A percentile compares a stretch with the other conserved stretches of the same genome.
These are phyloP conservation scores for Nemania sp. DNA, from an alignment of 2,329 filamentous ascomycete species.

Conservation along the genomic window DNA sequence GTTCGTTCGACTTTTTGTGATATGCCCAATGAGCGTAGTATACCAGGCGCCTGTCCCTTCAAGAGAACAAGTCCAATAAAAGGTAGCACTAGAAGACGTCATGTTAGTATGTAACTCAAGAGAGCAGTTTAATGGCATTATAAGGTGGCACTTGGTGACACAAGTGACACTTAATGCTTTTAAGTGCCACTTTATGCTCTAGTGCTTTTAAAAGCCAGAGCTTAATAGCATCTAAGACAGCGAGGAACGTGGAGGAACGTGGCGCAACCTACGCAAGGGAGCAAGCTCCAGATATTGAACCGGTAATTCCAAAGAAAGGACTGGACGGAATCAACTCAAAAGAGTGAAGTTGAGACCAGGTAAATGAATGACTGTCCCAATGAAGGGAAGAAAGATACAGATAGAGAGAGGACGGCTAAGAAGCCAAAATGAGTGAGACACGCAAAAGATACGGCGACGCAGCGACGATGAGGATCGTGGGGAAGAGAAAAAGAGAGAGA, in stretches of 20 bases:
- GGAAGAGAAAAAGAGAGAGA: conserved; percentile 33
- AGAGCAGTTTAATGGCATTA: neutral
- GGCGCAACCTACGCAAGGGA: conserved; percentile 38
- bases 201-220: neutral
- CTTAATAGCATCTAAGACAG: conserved; percentile 9
- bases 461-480: conserved; percentile 44
- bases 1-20: conserved; percentile 24
- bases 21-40: conserved; percentile 28
- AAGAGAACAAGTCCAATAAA: conserved; percentile 25
- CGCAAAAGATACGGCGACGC: conserved; percentile 42
- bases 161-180: neutral
- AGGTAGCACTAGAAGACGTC: conserved; percentile 15
- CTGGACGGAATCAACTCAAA: conserved; percentile 53
- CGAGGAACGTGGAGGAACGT: conserved; percentile 3
- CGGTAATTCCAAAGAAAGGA: conserved; percentile 46
- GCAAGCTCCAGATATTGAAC: conserved; percentile 38
- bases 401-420: conserved; percentile 39
- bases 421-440: conserved; percentile 39
- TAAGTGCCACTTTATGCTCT: neutral
- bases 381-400: conserved; percentile 42
- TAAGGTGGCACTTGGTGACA: neutral
- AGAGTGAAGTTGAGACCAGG: conserved; percentile 52
- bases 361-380: conserved; percentile 44
- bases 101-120: conserved; percentile 11
- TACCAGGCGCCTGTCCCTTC: conserved; percentile 33